phyloP scores from a whole-genome alignment of 345 rosid species.

The Cardiospermum halicacabum region DNA sequence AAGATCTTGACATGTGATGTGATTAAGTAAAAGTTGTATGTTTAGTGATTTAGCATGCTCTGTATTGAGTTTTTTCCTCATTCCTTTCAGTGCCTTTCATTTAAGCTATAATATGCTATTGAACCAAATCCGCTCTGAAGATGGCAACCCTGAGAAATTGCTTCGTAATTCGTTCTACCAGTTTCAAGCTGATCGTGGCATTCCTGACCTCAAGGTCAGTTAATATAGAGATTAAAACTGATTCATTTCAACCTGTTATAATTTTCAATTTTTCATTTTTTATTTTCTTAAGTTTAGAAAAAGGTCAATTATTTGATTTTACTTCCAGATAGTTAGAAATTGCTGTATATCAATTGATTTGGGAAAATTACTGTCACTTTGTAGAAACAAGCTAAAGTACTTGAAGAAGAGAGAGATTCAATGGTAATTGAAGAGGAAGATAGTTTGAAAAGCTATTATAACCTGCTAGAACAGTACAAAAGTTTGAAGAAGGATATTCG shows the following conservation, averaged over 20 bases:
- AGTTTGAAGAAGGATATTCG: constrained; percentile 72
- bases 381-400: constrained; percentile 73
- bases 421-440: constrained; percentile 94
- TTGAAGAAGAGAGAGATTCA: constrained; percentile 84
- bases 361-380: constrained; percentile 17
- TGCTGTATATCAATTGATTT: constrained; percentile 14
- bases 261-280: background rate
- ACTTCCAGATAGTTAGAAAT: background rate
- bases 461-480: constrained; percentile 66
- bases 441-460: constrained; percentile 69
- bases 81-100: constrained; percentile 80
- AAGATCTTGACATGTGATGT: too few relatives aligned
- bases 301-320: background rate
- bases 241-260: background rate
- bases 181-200: constrained; percentile 91
- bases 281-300: too few relatives aligned
- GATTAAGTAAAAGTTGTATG: background rate
- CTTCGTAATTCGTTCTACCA: constrained; percentile 95
- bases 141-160: constrained; percentile 93
- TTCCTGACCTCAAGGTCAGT: constrained; percentile 85
- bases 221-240: background rate
- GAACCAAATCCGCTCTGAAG: constrained; percentile 94
- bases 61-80: constrained; percentile 18
- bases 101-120: constrained; percentile 96
- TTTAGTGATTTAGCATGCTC: background rate